Percentiles rank a stretch among this genome's conserved stretches.
Evolutionary conservation across 2,329 filamentous ascomycete genomes (phyloP).

Genomic region (Penicillium sp.): DNA sequence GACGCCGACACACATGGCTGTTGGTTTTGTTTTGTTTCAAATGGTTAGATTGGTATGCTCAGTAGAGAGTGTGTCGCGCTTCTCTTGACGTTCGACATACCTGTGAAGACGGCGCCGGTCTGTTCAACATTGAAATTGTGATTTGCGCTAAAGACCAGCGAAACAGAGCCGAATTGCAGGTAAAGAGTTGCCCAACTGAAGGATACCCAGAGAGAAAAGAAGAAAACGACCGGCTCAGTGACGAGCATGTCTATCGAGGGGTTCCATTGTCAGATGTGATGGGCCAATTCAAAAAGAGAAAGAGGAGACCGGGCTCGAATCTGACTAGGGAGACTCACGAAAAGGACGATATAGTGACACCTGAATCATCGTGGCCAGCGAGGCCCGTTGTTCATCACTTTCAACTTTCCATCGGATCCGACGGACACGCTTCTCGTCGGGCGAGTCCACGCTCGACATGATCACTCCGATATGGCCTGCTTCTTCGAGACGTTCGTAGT

Average conservation of each 20-base stretch:
- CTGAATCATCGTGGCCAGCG: conserved; percentile 62
- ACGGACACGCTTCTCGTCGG: conserved; percentile 29
- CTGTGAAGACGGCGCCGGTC: conserved; percentile 64
- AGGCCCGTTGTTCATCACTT: conserved; percentile 68
- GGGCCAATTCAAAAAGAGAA: neutral
- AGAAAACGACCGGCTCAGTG: conserved; percentile 57
- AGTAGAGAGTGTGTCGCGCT: no score
- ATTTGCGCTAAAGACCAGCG: conserved; percentile 64
- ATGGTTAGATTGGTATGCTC: no score
- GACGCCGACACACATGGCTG: conserved; percentile 61
- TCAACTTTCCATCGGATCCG: conserved; percentile 75
- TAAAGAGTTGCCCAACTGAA: conserved; percentile 90
- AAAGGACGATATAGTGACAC: conserved; percentile 75
- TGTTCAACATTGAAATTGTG: conserved; percentile 64
- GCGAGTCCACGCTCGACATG: conserved; percentile 30
- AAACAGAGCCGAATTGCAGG: conserved; percentile 73
- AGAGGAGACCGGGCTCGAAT: no score
- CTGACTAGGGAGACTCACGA: conserved; percentile 34
- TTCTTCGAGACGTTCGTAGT: conserved; percentile 68
- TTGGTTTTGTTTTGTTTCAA: no score
- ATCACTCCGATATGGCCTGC: conserved; percentile 55
- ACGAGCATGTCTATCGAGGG: conserved; percentile 46
- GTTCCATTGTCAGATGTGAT: neutral
- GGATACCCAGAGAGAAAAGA: conserved; percentile 82
- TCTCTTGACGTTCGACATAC: conserved; percentile 19